Conservation (phyloP, 2,329 filamentous ascomycete genomes). For the Neonectria magnoliae region DNA sequence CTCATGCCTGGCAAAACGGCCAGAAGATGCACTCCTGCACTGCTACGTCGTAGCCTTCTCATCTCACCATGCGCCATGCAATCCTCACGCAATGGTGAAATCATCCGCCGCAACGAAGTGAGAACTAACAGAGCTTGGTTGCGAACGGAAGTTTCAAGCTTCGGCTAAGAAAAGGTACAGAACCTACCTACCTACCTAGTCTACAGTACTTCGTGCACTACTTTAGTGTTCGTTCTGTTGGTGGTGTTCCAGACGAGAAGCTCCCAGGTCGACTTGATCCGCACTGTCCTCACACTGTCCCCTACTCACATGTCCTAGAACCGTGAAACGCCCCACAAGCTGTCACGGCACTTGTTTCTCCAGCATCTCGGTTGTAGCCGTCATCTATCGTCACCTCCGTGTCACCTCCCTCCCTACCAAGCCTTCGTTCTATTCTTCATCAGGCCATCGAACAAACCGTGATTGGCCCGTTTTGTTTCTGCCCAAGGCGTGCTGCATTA, state of each 20-base stretch:
- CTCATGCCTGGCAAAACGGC: neutral
- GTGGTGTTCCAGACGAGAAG: neutral
- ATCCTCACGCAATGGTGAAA: neutral
- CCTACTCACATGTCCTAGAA: conserved; percentile 20
- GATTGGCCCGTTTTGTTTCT: neutral
- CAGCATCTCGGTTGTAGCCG: conserved; percentile 36
- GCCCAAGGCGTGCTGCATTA: neutral
- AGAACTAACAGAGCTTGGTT: conserved; percentile 1
- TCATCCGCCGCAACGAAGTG: neutral
- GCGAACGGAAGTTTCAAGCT: conserved; percentile 19
- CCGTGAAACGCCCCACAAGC: conserved; percentile 30
- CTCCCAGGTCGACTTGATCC: conserved; percentile 22
- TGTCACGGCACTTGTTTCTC: conserved; percentile 39
- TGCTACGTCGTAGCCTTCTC: neutral
- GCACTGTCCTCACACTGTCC: conserved; percentile 38
- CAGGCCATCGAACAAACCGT: neutral
- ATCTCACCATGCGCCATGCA: neutral
- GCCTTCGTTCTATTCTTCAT: conserved; percentile 29
- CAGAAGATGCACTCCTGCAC: neutral
- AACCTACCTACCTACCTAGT: no score
- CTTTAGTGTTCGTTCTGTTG: no score
- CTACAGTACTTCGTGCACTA: no score
- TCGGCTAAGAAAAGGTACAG: neutral
- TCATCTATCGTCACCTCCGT: conserved; percentile 29
- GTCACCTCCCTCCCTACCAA: conserved; percentile 16